These are phyloP conservation scores for Pascua sp. DNA, from an alignment of 1,284 basidiomycete species.

Conservation along the genomic window DNA sequence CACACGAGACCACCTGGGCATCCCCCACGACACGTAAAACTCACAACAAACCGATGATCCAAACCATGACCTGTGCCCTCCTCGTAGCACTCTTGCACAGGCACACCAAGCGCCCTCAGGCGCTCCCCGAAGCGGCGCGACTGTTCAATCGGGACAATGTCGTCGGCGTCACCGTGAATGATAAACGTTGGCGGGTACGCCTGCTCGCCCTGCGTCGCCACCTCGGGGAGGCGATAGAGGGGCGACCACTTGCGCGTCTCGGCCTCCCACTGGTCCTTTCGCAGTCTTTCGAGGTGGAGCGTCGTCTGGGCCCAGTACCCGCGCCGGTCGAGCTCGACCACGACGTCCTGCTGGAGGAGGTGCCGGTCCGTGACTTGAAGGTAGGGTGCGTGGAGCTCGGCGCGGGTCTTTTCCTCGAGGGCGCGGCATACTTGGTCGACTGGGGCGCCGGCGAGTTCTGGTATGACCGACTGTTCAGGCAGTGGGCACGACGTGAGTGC, in stretches of 20 bases:
- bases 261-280: background rate
- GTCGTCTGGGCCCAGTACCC: background rate
- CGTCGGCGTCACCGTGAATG: slow-evolving; percentile 26
- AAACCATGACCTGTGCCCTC: slow-evolving; percentile 23
- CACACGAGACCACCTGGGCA: no score
- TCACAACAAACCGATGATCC: slow-evolving; percentile 26
- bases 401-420: background rate
- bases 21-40: background rate
- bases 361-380: slow-evolving; percentile 12
- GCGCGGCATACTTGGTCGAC: background rate
- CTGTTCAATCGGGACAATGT: slow-evolving; percentile 22
- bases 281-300: slow-evolving; percentile 3
- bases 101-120: slow-evolving; percentile 18
- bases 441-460: background rate
- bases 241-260: slow-evolving; percentile 4
- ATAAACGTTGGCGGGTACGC: slow-evolving; percentile 28
- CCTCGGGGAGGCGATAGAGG: slow-evolving; percentile 6
- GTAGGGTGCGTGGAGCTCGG: background rate
- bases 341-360: slow-evolving; percentile 8
- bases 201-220: background rate
- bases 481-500: slow-evolving; percentile 6
- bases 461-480: no score
- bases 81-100: slow-evolving; percentile 15
- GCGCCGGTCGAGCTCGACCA: slow-evolving; percentile 2
- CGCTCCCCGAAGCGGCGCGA: slow-evolving; percentile 15